These are phyloP conservation scores for Gryganskiella cystojenkinii DNA, from an alignment of 192 early-diverging fungal genomes.

Conservation along the genomic window DNA sequence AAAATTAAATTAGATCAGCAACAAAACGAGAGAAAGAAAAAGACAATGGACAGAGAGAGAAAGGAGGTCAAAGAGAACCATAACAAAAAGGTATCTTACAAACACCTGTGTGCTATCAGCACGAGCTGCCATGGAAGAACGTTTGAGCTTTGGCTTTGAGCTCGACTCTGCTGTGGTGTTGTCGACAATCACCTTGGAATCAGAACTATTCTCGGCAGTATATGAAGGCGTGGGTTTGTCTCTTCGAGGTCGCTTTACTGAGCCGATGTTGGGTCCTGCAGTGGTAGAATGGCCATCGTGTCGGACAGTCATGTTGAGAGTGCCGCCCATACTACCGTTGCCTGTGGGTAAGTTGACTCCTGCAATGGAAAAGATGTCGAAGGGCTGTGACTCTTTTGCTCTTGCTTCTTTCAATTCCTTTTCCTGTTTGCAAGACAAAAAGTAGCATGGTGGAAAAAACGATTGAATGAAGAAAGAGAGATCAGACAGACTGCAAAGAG, in stretches of 20 bases:
- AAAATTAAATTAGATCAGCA: neutral
- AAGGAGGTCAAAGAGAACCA: no score
- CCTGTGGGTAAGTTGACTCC: constrained; percentile 29
- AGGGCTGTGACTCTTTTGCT: constrained; percentile 40
- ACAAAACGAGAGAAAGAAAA: neutral
- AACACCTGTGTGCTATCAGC: no score
- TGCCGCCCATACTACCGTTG: constrained; percentile 7
- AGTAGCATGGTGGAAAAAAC: neutral
- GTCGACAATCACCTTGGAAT: neutral
- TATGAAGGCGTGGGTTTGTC: neutral
- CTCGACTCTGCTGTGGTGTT: neutral
- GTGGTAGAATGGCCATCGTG: constrained; percentile 29
- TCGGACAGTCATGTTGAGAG: constrained; percentile 45
- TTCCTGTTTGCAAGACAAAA: constrained; percentile 14
- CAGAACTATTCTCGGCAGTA: neutral
- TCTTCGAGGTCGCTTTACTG: constrained; percentile 45
- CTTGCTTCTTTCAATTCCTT: constrained; percentile 45
- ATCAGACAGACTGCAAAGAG: no score
- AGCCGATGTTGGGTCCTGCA: constrained; percentile 17
- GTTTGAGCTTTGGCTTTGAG: constrained; percentile 33
- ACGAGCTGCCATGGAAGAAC: constrained; percentile 36
- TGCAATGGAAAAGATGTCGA: constrained; percentile 47
- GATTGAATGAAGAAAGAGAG: neutral
- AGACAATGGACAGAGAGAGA: no score
- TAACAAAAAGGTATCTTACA: no score